phyloP scores from a whole-genome alignment of 2,329 filamentous ascomycete genomes.

The Diplodia scrobiculata region DNA sequence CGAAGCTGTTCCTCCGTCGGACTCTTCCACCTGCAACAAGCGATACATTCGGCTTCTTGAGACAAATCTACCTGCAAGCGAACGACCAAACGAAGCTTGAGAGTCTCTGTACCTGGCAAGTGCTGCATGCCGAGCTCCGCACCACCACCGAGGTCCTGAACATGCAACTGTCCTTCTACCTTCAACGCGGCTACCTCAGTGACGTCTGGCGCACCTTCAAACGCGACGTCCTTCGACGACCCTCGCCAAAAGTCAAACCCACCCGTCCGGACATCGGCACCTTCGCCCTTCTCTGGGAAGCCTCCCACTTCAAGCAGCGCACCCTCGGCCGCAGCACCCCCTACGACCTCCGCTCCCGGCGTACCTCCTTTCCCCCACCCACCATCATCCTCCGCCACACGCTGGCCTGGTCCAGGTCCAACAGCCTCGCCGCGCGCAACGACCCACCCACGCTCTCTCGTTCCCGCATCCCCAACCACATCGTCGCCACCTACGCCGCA shows the following conservation, averaged over 20 bases:
- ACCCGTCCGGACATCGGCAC: conserved; percentile 1
- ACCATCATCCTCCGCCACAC: conserved; percentile 8
- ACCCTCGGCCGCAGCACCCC: not conserved
- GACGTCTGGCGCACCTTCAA: conserved; percentile 35
- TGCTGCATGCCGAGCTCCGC: conserved; percentile 31
- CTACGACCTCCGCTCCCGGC: not conserved
- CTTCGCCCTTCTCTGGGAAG: conserved; percentile 15
- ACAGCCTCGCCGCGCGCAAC: not conserved
- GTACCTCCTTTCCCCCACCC: not conserved
- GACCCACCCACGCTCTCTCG: not conserved
- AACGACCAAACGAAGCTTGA: conserved; percentile 43
- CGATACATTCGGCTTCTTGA: conserved; percentile 40
- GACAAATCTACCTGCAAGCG: conserved; percentile 38
- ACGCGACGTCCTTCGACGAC: not conserved
- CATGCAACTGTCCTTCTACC: conserved; percentile 39
- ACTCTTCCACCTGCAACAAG: conserved; percentile 37
- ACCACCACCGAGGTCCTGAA: conserved; percentile 41
- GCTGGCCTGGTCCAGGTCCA: not conserved
- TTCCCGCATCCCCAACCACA: conserved; percentile 36
- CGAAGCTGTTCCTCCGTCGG: not conserved
- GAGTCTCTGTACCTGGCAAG: conserved; percentile 38
- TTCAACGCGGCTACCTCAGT: conserved; percentile 37
- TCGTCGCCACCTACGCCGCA: conserved; percentile 44
- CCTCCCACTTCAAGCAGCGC: not conserved
- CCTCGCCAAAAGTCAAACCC: not conserved